phyloP scores from a whole-genome alignment of 148 eudicot species.

The Heliamphora exappendiculata region DNA sequence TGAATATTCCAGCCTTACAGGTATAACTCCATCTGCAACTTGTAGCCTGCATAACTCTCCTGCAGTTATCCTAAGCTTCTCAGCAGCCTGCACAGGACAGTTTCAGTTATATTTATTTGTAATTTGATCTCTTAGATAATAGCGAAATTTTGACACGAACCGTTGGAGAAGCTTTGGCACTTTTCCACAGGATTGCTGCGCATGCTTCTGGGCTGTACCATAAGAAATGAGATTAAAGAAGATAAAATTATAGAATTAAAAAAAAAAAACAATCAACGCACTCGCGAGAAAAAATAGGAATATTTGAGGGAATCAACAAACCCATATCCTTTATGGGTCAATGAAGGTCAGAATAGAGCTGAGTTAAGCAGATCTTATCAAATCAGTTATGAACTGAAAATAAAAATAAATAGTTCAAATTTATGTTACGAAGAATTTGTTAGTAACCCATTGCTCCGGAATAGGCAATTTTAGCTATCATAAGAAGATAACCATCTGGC shows the following conservation, averaged over 20 bases:
- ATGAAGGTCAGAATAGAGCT: not conserved
- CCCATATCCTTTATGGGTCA: not conserved
- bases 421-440: not conserved
- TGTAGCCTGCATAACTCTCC: slow-evolving; percentile 52
- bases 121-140: slow-evolving; percentile 1
- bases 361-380: not conserved
- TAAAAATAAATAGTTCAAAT: not conserved
- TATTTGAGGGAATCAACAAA: not conserved
- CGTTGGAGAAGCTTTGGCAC: slow-evolving; percentile 78
- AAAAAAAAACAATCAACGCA: not conserved
- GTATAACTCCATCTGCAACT: slow-evolving; percentile 66
- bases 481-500: not conserved
- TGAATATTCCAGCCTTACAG: slow-evolving; percentile 53
- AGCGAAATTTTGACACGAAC: slow-evolving; percentile 21
- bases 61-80: slow-evolving; percentile 72
- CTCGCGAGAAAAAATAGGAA: too few species aligned
- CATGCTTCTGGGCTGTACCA: slow-evolving; percentile 80
- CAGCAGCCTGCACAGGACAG: slow-evolving; percentile 56
- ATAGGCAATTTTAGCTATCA: not conserved
- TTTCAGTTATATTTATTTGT: not conserved
- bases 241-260: not conserved
- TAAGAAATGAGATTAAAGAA: slow-evolving; percentile 9
- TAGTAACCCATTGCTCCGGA: not conserved
- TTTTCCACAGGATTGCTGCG: slow-evolving; percentile 81
- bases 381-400: too few species aligned